Evolutionary conservation across 352 stramenopile genomes (phyloP), one percentile per base, ranked within the genome.

Genomic region (Phytophthora pluvialis): DNA sequence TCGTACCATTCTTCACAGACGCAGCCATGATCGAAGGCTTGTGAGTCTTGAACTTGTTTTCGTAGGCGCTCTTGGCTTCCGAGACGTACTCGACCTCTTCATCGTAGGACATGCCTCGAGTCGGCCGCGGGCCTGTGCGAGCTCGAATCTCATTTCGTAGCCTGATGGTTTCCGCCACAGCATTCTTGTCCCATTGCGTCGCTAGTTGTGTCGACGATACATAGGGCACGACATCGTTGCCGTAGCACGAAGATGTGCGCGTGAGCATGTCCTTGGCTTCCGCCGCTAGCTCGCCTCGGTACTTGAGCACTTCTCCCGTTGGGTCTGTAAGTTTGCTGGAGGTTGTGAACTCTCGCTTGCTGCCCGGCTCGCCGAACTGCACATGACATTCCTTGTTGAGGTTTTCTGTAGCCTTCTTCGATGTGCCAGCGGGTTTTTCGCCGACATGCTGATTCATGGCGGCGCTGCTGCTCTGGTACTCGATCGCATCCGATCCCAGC

Each of bases 61-160:
- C 75, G 59, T 80, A 93, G 47, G 77, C 72, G 40, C 79, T 88
- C 60, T 88, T 93, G 55, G 78, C 68, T 58, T 92, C 82, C 18
- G 83, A 94, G 7, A 93, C 46, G 60, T 95, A 95, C 55, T 90
- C 78, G 12, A 93, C 73, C 32, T 91, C 76, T 29, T 94, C 85
- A 42, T 95, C 82, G 46, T 88, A 91, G 13, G 83, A 89, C 66
- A 91, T 88, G 16, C 81, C 80, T 48, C 77, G 69, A 21, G 81
- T 87, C 25, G 74, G 72, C 9, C 72, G 70, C 11, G 79, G 75
- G 10, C 80, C 80, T 12, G 83, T 91, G 62, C 70, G 75, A 64
- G 82, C 81, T 44, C 82, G 78, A 64, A 89, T 82, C 50, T 93
- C 80, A 43, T 93, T 83, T 28, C 83, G 74, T 38, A 91, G 62